Percentiles rank a stretch among this genome's conserved stretches.
Evolutionary conservation across 1,284 basidiomycete species (phyloP).

Genomic region (Ceratobasidium sp.): DNA sequence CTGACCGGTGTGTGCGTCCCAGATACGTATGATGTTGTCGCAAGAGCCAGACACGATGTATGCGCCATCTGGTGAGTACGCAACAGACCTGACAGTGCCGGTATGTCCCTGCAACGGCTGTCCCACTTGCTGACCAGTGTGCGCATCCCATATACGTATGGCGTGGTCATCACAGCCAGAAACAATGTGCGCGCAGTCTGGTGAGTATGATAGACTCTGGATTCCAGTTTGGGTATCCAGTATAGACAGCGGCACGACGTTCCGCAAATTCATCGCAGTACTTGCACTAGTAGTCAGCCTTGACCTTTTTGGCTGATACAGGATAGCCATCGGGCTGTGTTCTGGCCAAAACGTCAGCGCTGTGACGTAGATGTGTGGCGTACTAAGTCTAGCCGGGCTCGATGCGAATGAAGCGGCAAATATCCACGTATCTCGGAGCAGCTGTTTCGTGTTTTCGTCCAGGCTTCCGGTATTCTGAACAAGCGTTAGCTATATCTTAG

Average conservation of each 20-base stretch:
- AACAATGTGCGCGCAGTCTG: no score
- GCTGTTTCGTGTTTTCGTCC: no score
- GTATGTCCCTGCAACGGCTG: no score
- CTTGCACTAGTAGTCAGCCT: not conserved
- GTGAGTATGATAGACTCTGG: not conserved
- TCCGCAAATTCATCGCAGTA: not conserved
- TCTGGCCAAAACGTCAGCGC: constrained; percentile 13
- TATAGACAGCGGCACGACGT: not conserved
- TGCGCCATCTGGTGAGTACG: not conserved
- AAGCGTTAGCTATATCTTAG: no score
- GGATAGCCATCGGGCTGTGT: not conserved
- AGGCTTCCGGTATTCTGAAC: no score
- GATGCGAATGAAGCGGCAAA: not conserved
- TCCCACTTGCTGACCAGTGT: no score
- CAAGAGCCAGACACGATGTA: not conserved
- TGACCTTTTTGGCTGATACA: not conserved
- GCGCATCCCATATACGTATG: no score
- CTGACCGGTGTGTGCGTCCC: no score
- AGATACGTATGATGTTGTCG: no score
- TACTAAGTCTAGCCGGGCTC: not conserved
- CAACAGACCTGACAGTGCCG: no score
- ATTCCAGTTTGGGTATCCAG: not conserved
- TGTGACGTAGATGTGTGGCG: constrained; percentile 23
- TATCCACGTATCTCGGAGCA: not conserved
- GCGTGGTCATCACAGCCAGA: no score